These are phyloP conservation scores for Candida boleticola DNA, from an alignment of 805 yeast species.

Conservation along the genomic window DNA sequence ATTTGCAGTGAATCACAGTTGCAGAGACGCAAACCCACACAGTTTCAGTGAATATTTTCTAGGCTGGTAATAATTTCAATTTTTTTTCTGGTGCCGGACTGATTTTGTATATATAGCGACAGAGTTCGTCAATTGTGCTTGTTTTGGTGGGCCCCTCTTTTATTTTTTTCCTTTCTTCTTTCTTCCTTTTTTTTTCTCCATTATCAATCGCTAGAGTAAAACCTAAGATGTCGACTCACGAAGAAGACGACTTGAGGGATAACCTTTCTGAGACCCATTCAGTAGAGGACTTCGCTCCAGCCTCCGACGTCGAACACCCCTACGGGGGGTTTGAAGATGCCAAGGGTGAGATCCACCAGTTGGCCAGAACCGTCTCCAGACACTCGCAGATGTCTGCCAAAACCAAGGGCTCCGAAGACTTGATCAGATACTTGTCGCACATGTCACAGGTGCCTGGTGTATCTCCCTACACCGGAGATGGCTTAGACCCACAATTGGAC, in stretches of 20 bases:
- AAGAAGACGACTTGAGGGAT: constrained; percentile 3
- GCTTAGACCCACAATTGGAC: constrained; percentile 45
- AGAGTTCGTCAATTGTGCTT: no score
- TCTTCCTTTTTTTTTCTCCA: no score
- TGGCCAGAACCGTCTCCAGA: constrained; percentile 43
- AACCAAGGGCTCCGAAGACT: constrained; percentile 20
- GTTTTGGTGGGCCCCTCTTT: no score
- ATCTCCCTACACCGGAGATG: constrained; percentile 28
- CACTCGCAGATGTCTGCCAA: constrained; percentile 9
- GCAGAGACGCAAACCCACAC: no score
- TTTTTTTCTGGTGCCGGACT: no score
- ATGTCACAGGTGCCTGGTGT: constrained; percentile 55
- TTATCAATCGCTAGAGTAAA: no score
- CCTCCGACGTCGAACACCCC: constrained; percentile 16
- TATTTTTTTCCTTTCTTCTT: no score
- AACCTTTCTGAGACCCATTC: constrained; percentile 12
- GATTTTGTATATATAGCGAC: no score
- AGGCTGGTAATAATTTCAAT: no score
- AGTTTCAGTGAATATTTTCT: no score
- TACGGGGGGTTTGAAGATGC: constrained; percentile 36
- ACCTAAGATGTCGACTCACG: constrained; percentile 1
- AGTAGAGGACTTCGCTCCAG: constrained; percentile 2
- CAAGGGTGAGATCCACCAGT: constrained; percentile 32
- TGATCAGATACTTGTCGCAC: constrained; percentile 41
- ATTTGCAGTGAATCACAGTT: no score